Evolutionary conservation across 2,329 filamentous ascomycete genomes (phyloP).

Genomic region (Cladosporium sp.): DNA sequence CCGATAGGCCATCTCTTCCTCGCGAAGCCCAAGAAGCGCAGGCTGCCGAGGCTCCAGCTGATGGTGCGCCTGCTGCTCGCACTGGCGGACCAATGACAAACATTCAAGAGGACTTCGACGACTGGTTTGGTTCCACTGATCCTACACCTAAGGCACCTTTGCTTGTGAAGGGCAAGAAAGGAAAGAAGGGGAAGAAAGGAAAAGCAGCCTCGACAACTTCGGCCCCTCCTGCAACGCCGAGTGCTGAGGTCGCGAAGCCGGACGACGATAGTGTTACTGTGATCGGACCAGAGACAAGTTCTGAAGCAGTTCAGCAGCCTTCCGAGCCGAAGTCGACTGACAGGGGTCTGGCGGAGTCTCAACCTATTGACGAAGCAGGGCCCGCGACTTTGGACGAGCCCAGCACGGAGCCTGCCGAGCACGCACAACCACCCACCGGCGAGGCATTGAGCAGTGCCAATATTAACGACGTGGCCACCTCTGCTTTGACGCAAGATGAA

Average conservation of each 20-base stretch:
- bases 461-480: no score
- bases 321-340: no score
- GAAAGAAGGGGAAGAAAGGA: conserved; percentile 8
- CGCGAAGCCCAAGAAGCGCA: neutral
- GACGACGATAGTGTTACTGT: no score
- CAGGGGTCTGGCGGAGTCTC: no score
- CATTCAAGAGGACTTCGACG: conserved; percentile 5
- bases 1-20: conserved; percentile 1
- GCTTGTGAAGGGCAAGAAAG: conserved; percentile 7
- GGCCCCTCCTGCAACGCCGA: neutral
- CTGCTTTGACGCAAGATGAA: no score
- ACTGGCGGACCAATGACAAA: conserved; percentile 6
- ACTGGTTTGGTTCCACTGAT: conserved; percentile 10
- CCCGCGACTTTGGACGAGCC: no score
- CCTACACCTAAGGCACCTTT: conserved; percentile 5
- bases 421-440: no score
- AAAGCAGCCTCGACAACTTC: neutral
- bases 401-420: no score
- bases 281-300: no score
- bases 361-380: no score
- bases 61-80: neutral
- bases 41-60: neutral
- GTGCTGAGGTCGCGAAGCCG: neutral
- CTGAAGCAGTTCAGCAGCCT: no score
- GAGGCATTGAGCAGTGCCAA: no score